These are phyloP conservation scores for Fusarium sp. DNA, from an alignment of 2,329 filamentous ascomycete genomes.

Conservation along the genomic window DNA sequence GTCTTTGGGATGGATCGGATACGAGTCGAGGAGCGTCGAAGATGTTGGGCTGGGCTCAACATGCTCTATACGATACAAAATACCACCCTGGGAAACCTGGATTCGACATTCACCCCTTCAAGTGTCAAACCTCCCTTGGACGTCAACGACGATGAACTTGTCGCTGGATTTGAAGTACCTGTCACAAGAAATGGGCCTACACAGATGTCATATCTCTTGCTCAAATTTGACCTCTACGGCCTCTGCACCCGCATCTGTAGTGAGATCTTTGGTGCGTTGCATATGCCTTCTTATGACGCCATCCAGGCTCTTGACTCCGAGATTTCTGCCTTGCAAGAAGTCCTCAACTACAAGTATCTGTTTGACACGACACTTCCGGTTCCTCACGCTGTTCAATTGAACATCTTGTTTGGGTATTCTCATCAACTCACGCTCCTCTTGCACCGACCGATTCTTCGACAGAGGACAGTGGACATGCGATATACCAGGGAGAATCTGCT, in stretches of 20 bases:
- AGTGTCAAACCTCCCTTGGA: neutral
- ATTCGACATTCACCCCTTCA: neutral
- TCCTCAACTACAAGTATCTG: neutral
- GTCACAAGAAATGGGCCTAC: neutral
- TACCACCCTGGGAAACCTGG: slow-evolving; percentile 23
- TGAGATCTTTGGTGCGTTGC: neutral
- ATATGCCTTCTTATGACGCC: neutral
- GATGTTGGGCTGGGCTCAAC: slow-evolving; percentile 29
- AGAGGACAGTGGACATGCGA: neutral
- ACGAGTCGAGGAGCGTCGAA: slow-evolving; percentile 18
- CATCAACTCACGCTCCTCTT: slow-evolving; percentile 27
- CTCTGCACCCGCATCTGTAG: neutral
- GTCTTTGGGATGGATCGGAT: slow-evolving; percentile 17
- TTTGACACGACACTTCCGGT: slow-evolving; percentile 2
- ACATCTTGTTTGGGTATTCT: slow-evolving; percentile 28
- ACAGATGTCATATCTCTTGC: neutral
- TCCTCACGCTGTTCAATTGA: slow-evolving; percentile 20
- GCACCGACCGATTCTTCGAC: slow-evolving; percentile 14
- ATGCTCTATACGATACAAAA: slow-evolving; percentile 35
- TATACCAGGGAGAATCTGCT: neutral
- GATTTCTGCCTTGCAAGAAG: neutral
- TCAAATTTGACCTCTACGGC: neutral
- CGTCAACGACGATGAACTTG: neutral
- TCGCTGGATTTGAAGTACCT: neutral
- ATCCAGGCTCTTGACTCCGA: neutral